Evolutionary conservation across 179 eudicot genomes (phyloP).

Genomic region (Gypsophila paniculata): DNA sequence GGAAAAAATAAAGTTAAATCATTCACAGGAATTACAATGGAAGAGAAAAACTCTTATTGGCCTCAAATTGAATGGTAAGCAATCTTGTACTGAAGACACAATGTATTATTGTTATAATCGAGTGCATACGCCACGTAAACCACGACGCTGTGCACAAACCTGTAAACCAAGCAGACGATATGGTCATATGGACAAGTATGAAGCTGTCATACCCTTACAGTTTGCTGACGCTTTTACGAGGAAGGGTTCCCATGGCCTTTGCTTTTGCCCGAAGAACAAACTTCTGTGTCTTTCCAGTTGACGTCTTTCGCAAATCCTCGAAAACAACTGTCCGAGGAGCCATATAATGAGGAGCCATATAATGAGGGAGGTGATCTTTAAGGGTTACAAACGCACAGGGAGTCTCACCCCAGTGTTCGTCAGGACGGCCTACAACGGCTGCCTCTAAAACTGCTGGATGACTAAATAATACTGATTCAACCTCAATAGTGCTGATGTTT

Average conservation of each 20-base stretch:
- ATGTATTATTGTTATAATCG: neutral
- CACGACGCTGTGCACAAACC: neutral
- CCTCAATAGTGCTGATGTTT: slow-evolving; percentile 75
- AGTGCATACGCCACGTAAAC: neutral
- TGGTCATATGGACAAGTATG: slow-evolving; percentile 2
- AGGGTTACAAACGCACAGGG: slow-evolving; percentile 78
- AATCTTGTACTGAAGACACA: neutral
- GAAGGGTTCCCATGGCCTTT: slow-evolving; percentile 65
- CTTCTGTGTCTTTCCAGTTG: slow-evolving; percentile 79
- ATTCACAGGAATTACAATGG: slow-evolving; percentile 3
- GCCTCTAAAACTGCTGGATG: slow-evolving; percentile 74
- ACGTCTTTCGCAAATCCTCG: slow-evolving; percentile 69
- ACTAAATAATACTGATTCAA: slow-evolving; percentile 58
- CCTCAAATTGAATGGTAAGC: neutral
- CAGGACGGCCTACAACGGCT: slow-evolving; percentile 79
- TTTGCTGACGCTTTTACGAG: slow-evolving; percentile 43
- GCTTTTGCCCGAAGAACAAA: slow-evolving; percentile 66
- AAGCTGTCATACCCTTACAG: slow-evolving; percentile 24
- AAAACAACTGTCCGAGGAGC: slow-evolving; percentile 72
- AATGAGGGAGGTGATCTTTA: slow-evolving; percentile 62
- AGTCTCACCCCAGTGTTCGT: slow-evolving; percentile 77
- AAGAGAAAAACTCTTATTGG: neutral
- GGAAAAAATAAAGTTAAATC: too few species aligned
- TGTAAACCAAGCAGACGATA: too few species aligned
- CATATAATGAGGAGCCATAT: slow-evolving; percentile 88